Evolutionary conservation across 768 basidiomycete species (phyloP).

Genomic region (Suillus alpinus): DNA sequence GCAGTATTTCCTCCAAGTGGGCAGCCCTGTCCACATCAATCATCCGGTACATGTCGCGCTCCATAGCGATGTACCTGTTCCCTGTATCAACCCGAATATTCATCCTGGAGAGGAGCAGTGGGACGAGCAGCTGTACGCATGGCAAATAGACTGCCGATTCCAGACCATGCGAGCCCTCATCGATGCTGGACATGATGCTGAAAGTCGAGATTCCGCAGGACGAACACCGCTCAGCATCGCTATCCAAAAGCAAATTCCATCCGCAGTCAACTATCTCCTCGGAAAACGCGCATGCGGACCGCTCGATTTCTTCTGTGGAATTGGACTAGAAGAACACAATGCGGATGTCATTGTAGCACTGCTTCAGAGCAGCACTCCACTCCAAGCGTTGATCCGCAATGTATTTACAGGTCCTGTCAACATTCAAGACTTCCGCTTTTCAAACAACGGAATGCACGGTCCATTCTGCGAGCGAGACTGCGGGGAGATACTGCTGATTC

Average conservation of each 20-base stretch:
- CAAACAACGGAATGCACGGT: background rate
- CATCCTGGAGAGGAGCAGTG: background rate
- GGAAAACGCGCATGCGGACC: background rate
- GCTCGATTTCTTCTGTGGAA: background rate
- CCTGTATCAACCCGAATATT: too few relatives aligned
- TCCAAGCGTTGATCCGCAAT: background rate
- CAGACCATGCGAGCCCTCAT: background rate
- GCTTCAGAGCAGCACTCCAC: background rate
- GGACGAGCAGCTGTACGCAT: background rate
- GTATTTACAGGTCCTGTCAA: background rate
- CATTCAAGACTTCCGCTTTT: background rate
- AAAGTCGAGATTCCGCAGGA: background rate
- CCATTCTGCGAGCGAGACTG: background rate
- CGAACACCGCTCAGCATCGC: background rate
- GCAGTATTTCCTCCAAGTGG: background rate
- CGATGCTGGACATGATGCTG: background rate
- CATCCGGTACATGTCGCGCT: background rate
- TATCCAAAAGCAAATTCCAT: background rate
- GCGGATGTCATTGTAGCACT: background rate
- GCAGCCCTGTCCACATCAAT: background rate
- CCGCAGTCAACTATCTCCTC: background rate
- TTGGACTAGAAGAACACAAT: background rate
- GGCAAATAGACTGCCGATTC: background rate
- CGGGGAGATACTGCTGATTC: background rate
- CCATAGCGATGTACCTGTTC: background rate